Base-by-base conservation (phyloP, 2,329 filamentous ascomycete species). In the Monosporascus cannonballus region DNA sequence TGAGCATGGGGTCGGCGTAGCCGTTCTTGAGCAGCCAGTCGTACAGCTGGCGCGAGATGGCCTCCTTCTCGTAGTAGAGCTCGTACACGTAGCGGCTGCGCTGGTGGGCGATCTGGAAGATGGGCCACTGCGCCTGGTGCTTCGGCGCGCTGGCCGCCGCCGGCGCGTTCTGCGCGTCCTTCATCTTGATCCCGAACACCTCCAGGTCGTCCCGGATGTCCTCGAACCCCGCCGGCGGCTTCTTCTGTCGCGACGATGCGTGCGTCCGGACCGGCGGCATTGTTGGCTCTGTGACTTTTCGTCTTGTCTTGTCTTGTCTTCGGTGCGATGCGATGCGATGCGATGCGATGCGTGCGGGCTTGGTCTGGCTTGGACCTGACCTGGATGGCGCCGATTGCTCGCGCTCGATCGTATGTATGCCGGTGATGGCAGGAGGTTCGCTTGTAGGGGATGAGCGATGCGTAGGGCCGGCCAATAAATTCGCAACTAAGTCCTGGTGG, bases 11-110 rank as follows among this genome's bases (percentile, higher is more conserved):
- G 72, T 99, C 94, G 5, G 92, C 94, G 69, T 99, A 97, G 48
- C 86, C 86, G 68, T 99, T 96, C 81, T 99, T 99, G 55, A 99
- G 76, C 59, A 97, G 76, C 86, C 90, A 99, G 62, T 97, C 94
- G 72, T 99, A 99, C 20, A 99, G 78, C 71, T 86, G 78, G 73
- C 89, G 93, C 71, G 84, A 89, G 69, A 99, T 97, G 49, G 93
- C 93, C 73, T 96, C 90, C 74, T 96, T 96, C 71, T 95, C 87
- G 73, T 97, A 99, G 76, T 96, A 97, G 47, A 99, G 79, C 67
- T 97, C 94, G 76, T 96, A 99, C 58, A 99, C 87, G 73, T 99
- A 99, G 67, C 90, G 85, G 56, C 75, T 86, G 75, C 93, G 85
- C 73, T 96, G 91, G 73, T 99, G 94, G 24, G 87, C 87, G 68